These are phyloP conservation scores for Juglanconis sp. DNA, from an alignment of 2,329 filamentous ascomycete genomes.

Conservation along the genomic window DNA sequence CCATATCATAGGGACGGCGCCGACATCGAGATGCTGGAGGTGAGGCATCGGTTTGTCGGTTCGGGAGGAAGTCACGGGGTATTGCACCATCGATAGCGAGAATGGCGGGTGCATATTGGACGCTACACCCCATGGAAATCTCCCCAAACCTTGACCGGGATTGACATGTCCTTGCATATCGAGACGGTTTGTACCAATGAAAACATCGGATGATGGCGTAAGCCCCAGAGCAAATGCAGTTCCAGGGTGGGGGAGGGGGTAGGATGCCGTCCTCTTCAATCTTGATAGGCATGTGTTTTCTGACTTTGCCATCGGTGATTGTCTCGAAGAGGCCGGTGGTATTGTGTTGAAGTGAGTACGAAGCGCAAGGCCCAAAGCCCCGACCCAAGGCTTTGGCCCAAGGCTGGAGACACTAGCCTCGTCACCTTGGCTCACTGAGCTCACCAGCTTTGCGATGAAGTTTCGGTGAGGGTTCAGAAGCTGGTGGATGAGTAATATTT, in stretches of 20 bases:
- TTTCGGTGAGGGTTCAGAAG: too few relatives aligned
- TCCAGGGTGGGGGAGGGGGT: constrained; percentile 16
- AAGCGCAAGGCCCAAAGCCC: not conserved
- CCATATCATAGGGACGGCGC: not conserved
- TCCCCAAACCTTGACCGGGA: constrained; percentile 25
- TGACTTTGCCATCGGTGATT: not conserved
- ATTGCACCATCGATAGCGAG: constrained; percentile 56
- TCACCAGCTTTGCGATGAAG: not conserved
- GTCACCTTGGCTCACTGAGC: not conserved
- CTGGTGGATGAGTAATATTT: too few relatives aligned
- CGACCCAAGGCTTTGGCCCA: not conserved
- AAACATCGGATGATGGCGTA: constrained; percentile 11
- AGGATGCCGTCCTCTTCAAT: not conserved
- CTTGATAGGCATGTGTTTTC: constrained; percentile 4
- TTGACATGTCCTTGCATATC: constrained; percentile 9
- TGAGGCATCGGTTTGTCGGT: constrained; percentile 14
- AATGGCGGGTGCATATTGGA: constrained; percentile 39
- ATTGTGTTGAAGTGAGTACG: not conserved
- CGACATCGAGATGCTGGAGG: not conserved
- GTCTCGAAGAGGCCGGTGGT: not conserved
- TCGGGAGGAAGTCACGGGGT: constrained; percentile 49
- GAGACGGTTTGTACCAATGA: constrained; percentile 13
- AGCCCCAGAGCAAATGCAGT: constrained; percentile 3
- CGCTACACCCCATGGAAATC: constrained; percentile 21
- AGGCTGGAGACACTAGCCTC: constrained; percentile 11